phyloP scores from a whole-genome alignment of 2,329 filamentous ascomycete genomes.

The Aspergillus japonicus region DNA sequence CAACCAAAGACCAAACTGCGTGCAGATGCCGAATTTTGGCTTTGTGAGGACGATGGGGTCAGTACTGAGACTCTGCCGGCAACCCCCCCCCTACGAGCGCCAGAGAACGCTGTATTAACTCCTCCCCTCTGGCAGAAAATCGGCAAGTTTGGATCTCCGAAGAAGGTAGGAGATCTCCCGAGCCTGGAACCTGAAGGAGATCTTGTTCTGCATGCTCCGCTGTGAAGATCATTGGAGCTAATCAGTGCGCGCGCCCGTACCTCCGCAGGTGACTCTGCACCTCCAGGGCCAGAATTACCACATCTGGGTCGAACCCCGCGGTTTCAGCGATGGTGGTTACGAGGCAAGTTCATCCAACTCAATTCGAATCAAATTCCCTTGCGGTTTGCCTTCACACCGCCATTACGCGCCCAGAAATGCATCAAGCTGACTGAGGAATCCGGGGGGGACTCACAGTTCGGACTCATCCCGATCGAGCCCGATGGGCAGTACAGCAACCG shows the following conservation, averaged over 20 bases:
- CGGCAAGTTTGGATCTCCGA: conserved; percentile 8
- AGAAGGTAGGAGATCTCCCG: background rate
- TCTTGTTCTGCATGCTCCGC: background rate
- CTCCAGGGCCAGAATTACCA: background rate
- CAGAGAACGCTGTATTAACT: background rate
- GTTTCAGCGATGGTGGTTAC: background rate
- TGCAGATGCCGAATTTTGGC: conserved; percentile 4
- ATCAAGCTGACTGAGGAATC: too few relatives aligned
- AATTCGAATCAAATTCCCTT: background rate
- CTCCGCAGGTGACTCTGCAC: background rate
- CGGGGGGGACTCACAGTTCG: background rate
- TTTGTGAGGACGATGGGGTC: conserved; percentile 7
- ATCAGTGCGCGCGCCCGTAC: too few relatives aligned
- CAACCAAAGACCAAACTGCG: background rate
- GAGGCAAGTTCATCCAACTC: background rate
- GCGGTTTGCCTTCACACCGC: background rate
- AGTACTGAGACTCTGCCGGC: background rate
- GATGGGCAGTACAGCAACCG: conserved; percentile 6
- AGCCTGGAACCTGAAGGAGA: background rate
- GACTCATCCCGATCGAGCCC: conserved; percentile 3
- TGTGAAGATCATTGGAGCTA: too few relatives aligned
- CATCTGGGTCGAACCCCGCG: conserved; percentile 10
- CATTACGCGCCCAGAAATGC: too few relatives aligned
- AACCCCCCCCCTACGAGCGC: background rate
- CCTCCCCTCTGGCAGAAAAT: background rate